Conservation (phyloP, 768 basidiomycete genomes). For the Boletus sp. region DNA sequence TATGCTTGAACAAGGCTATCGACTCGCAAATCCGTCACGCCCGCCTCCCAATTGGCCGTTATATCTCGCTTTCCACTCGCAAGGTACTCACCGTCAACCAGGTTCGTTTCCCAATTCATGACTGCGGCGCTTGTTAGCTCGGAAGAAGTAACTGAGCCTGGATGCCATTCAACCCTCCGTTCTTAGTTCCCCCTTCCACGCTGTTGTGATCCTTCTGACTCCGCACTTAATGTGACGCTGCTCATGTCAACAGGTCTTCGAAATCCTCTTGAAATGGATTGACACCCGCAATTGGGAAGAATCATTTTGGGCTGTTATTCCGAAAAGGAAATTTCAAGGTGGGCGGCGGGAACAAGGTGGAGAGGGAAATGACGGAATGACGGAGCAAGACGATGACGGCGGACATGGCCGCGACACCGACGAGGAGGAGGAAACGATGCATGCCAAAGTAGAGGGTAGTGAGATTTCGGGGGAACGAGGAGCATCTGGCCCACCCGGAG, state of each 20-base stretch:
- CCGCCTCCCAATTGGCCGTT: slow-evolving; percentile 92
- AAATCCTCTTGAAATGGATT: slow-evolving; percentile 90
- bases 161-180: background rate
- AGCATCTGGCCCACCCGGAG: background rate
- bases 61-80: slow-evolving; percentile 80
- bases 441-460: background rate
- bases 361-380: background rate
- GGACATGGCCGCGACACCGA: background rate
- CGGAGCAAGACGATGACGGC: background rate
- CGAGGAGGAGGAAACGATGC: background rate
- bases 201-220: slow-evolving; percentile 1
- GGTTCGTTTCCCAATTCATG: slow-evolving; percentile 31
- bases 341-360: slow-evolving; percentile 13
- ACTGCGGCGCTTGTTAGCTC: background rate
- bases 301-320: slow-evolving; percentile 87
- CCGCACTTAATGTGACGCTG: background rate
- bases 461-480: background rate
- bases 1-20: slow-evolving; percentile 86
- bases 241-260: slow-evolving; percentile 55
- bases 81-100: slow-evolving; percentile 99
- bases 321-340: slow-evolving; percentile 80
- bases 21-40: slow-evolving; percentile 76
- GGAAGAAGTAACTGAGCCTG: background rate
- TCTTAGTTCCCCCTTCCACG: background rate
- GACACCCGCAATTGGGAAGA: slow-evolving; percentile 82